Evolutionary conservation across 1,139 yeast genomes (phyloP).

Genomic region (Blastobotrys serpentis): DNA sequence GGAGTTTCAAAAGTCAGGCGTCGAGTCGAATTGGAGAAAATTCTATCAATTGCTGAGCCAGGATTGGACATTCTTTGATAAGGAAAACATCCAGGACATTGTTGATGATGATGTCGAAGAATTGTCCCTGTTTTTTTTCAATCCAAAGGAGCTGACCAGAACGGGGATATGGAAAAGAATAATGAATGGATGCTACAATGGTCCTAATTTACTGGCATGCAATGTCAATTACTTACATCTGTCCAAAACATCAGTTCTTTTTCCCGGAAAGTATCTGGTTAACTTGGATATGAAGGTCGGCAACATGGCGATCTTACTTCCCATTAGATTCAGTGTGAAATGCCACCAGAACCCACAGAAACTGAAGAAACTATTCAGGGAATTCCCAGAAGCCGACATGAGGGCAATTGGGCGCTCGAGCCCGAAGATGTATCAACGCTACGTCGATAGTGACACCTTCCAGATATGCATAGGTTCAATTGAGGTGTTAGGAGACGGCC

Average conservation of each 20-base stretch:
- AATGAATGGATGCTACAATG: slow-evolving; percentile 29
- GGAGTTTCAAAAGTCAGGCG: slow-evolving; percentile 12
- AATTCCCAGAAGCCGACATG: slow-evolving; percentile 49
- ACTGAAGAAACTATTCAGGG: slow-evolving; percentile 17
- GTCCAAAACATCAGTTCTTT: slow-evolving; percentile 28
- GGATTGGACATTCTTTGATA: slow-evolving; percentile 30
- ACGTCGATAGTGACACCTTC: slow-evolving; percentile 54
- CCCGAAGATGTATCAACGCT: slow-evolving; percentile 51
- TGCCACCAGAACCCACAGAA: slow-evolving; percentile 11
- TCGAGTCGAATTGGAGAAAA: slow-evolving; percentile 17
- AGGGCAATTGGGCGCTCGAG: slow-evolving; percentile 10
- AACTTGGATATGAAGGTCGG: slow-evolving; percentile 27
- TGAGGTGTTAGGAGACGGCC: slow-evolving; percentile 26
- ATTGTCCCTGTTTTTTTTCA: slow-evolving; percentile 7
- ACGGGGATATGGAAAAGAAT: slow-evolving; percentile 24
- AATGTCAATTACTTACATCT: slow-evolving; percentile 30
- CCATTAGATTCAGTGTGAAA: slow-evolving; percentile 25
- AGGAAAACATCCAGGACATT: slow-evolving; percentile 21
- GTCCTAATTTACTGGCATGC: slow-evolving; percentile 30
- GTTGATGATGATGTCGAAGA: slow-evolving; percentile 18
- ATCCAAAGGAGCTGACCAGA: slow-evolving; percentile 14
- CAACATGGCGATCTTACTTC: slow-evolving; percentile 25
- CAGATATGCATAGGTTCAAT: slow-evolving; percentile 55
- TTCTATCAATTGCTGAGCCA: slow-evolving; percentile 22
- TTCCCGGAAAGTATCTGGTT: slow-evolving; percentile 31